Conservation (phyloP, 1,284 basidiomycete species). For the Sporisorium sorghi region DNA sequence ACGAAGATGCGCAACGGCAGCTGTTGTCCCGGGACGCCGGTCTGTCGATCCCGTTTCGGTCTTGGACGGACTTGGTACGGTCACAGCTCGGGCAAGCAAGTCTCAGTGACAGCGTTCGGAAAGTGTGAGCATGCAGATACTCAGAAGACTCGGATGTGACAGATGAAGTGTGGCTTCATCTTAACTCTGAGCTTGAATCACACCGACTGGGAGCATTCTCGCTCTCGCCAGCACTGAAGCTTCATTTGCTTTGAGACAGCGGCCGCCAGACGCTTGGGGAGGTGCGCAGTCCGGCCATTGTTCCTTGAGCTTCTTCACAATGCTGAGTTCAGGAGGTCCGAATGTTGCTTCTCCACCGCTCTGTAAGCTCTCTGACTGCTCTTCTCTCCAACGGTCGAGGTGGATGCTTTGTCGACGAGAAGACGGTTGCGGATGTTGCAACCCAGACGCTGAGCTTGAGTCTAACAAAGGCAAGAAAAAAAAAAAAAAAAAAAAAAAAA, state of each 20-base stretch:
- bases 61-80: not conserved
- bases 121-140: no score
- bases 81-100: not conserved
- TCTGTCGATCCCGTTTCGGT: not conserved
- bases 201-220: no score
- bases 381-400: not conserved
- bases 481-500: slow-evolving; percentile 2
- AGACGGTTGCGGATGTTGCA: not conserved
- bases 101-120: no score
- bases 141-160: not conserved
- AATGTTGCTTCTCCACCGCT: not conserved
- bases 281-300: not conserved
- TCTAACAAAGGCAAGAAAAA: not conserved
- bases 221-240: not conserved
- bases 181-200: slow-evolving; percentile 1
- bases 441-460: not conserved
- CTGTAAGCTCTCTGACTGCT: not conserved
- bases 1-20: not conserved
- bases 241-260: slow-evolving; percentile 2
- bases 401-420: not conserved
- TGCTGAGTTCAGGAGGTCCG: no score
- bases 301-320: not conserved
- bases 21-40: not conserved
- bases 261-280: not conserved
- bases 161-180: not conserved